A percentile compares a stretch with the other conserved stretches of the same genome.
These are phyloP conservation scores for Fusarium transvaalense DNA, from an alignment of 2,329 filamentous ascomycete species.

Conservation along the genomic window DNA sequence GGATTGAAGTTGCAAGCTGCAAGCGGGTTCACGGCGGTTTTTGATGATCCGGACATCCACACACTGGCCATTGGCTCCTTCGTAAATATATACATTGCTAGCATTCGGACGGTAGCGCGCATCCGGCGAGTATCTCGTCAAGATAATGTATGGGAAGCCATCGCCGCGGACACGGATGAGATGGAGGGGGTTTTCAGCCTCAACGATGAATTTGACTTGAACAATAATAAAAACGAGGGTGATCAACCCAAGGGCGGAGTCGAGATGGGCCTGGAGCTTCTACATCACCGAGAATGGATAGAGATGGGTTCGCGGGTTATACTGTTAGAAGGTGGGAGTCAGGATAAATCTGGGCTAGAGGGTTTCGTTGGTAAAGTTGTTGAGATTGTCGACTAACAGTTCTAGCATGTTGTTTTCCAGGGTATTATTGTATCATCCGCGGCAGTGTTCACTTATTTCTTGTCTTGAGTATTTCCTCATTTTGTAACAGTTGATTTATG, in stretches of 20 bases:
- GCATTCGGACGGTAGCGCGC: conserved; percentile 83
- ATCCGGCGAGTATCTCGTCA: conserved; percentile 68
- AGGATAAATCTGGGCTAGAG: conserved; percentile 75
- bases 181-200: conserved; percentile 70
- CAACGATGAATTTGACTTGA: conserved; percentile 60
- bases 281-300: conserved; percentile 79
- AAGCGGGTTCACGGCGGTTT: conserved; percentile 77
- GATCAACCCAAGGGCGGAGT: conserved; percentile 50
- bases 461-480: conserved; percentile 8
- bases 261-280: conserved; percentile 75
- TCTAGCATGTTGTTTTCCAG: conserved; percentile 26
- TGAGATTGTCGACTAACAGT: conserved; percentile 67
- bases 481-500: conserved; percentile 1
- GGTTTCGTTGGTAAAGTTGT: conserved; percentile 78
- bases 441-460: not conserved
- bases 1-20: conserved; percentile 72
- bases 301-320: conserved; percentile 78
- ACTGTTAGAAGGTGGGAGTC: conserved; percentile 77
- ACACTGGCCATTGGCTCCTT: conserved; percentile 74
- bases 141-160: conserved; percentile 43
- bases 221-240: conserved; percentile 43
- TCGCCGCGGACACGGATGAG: conserved; percentile 54
- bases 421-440: conserved; percentile 21
- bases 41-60: conserved; percentile 72
- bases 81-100: conserved; percentile 88